Evolutionary conservation across 805 yeast genomes (phyloP).

Genomic region (Myxozyma kluyveri): DNA sequence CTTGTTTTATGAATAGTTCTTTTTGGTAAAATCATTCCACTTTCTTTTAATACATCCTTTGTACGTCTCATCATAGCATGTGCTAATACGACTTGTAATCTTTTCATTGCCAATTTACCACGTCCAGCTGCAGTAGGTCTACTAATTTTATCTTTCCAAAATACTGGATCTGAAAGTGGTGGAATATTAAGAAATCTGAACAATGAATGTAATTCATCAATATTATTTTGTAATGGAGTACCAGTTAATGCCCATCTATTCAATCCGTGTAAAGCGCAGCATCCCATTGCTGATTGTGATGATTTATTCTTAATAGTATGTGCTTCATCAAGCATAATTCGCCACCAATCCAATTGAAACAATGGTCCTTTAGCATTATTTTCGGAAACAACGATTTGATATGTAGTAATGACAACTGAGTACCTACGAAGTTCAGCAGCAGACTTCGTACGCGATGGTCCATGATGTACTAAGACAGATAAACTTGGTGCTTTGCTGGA

Average conservation of each 20-base stretch:
- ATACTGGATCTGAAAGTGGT: slow-evolving; percentile 32
- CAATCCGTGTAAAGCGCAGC: slow-evolving; percentile 42
- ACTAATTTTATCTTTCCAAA: slow-evolving; percentile 35
- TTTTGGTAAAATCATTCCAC: slow-evolving; percentile 44
- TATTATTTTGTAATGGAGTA: slow-evolving; percentile 60
- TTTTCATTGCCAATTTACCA: slow-evolving; percentile 30
- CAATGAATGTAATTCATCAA: slow-evolving; percentile 53
- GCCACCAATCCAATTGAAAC: slow-evolving; percentile 43
- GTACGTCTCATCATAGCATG: slow-evolving; percentile 49
- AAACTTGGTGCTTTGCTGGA: slow-evolving; percentile 37
- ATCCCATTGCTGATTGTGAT: slow-evolving; percentile 49
- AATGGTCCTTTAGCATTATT: slow-evolving; percentile 32
- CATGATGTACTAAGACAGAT: slow-evolving; percentile 33
- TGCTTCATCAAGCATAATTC: slow-evolving; percentile 66
- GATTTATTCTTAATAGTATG: slow-evolving; percentile 55
- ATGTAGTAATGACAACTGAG: slow-evolving; percentile 88
- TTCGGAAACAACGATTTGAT: slow-evolving; percentile 62
- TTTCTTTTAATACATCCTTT: slow-evolving; percentile 39
- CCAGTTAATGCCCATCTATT: slow-evolving; percentile 64
- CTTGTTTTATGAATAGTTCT: slow-evolving; percentile 38
- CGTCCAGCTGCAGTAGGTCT: slow-evolving; percentile 32
- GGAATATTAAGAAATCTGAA: slow-evolving; percentile 42
- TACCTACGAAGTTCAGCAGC: slow-evolving; percentile 39
- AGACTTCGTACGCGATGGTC: slow-evolving; percentile 41
- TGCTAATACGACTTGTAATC: slow-evolving; percentile 35